A percentile compares a stretch with the other conserved stretches of the same genome.
These are phyloP conservation scores for Wickerhamomyces xylosicus DNA, from an alignment of 805 yeast species.

Conservation along the genomic window DNA sequence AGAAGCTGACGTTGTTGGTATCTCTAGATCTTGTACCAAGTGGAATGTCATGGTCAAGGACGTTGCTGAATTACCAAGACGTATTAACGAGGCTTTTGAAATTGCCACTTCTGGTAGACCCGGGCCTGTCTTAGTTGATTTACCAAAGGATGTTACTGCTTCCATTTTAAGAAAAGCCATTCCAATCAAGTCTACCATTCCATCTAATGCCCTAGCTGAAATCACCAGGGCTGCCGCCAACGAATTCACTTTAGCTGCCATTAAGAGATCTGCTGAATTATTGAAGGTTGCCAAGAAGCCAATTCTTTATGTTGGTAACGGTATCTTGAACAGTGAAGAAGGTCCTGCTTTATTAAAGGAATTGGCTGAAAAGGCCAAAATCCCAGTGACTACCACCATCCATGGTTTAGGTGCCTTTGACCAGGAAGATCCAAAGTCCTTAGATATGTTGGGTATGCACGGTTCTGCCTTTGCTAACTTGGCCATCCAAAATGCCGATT, in stretches of 20 bases:
- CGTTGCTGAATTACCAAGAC: slow-evolving; percentile 87
- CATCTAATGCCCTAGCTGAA: slow-evolving; percentile 55
- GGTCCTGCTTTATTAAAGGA: slow-evolving; percentile 76
- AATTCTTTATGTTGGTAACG: slow-evolving; percentile 84
- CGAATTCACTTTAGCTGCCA: slow-evolving; percentile 65
- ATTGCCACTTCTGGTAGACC: slow-evolving; percentile 95
- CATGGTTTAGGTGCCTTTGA: slow-evolving; percentile 94
- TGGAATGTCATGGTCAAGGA: slow-evolving; percentile 98
- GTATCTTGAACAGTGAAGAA: slow-evolving; percentile 68
- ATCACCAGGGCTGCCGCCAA: slow-evolving; percentile 62
- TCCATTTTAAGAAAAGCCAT: slow-evolving; percentile 79
- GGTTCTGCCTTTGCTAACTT: slow-evolving; percentile 92
- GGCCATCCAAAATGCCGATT: slow-evolving; percentile 89
- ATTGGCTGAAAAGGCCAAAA: slow-evolving; percentile 80
- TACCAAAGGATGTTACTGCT: slow-evolving; percentile 97
- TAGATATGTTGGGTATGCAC: slow-evolving; percentile 98
- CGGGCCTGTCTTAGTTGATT: slow-evolving; percentile 95
- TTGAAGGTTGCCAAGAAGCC: slow-evolving; percentile 82
- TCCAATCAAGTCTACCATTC: slow-evolving; percentile 70
- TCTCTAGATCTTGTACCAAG: slow-evolving; percentile 93
- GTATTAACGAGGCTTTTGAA: slow-evolving; percentile 97
- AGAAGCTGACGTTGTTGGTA: slow-evolving; percentile 97
- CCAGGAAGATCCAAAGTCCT: slow-evolving; percentile 80
- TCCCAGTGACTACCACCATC: slow-evolving; percentile 93
- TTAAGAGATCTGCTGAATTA: slow-evolving; percentile 67